These are phyloP conservation scores for Aspergillus novoparasiticus DNA, from an alignment of 2,329 filamentous ascomycete species.

Conservation along the genomic window DNA sequence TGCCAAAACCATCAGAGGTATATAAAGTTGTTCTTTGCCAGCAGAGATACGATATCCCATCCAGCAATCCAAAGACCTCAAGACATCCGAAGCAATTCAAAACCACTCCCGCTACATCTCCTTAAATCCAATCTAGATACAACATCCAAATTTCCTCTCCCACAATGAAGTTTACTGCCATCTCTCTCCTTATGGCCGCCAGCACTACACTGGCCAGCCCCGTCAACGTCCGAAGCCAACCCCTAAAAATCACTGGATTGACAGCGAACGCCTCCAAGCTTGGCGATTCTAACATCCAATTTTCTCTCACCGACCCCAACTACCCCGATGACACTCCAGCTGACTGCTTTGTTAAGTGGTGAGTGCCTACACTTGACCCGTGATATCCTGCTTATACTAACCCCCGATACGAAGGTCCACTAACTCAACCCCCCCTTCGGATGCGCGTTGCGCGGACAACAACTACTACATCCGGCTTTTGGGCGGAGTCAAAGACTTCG, in stretches of 20 bases:
- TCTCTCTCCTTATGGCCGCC: background rate
- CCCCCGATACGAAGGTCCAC: slow-evolving; percentile 12
- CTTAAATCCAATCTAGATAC: too few species aligned
- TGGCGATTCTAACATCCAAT: slow-evolving; percentile 19
- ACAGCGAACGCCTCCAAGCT: slow-evolving; percentile 7
- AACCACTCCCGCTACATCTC: background rate
- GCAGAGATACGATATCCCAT: background rate
- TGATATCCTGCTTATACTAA: slow-evolving; percentile 3
- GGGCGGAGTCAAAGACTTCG: slow-evolving; percentile 19
- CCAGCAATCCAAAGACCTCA: background rate
- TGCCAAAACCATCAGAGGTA: background rate
- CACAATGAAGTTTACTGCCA: background rate
- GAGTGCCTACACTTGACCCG: background rate
- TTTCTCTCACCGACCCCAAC: slow-evolving; percentile 25
- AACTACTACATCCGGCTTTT: slow-evolving; percentile 30
- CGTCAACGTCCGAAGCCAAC: background rate
- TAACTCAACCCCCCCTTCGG: slow-evolving; percentile 14
- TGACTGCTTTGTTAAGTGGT: slow-evolving; percentile 30
- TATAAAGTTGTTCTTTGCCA: background rate
- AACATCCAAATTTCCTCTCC: background rate
- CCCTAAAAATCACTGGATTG: slow-evolving; percentile 20
- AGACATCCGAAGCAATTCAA: background rate
- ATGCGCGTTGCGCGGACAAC: slow-evolving; percentile 26
- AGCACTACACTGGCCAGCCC: background rate
- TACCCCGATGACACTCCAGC: slow-evolving; percentile 26